Conservation (phyloP, 2,329 filamentous ascomycete species). For the Escovopsis sp. region DNA sequence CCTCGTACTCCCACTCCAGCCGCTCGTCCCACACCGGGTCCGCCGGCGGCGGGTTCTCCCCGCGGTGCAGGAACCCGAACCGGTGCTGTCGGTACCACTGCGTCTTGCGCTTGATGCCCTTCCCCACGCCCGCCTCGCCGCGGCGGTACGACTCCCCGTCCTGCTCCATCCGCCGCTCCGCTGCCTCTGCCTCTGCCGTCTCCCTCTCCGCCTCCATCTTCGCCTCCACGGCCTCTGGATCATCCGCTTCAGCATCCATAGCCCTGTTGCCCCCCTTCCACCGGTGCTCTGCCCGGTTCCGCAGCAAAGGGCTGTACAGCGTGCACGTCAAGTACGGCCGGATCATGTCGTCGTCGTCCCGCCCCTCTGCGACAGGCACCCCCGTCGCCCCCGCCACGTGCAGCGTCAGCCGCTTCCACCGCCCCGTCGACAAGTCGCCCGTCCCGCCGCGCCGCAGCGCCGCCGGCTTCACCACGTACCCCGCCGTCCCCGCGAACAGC, state of each 20-base stretch:
- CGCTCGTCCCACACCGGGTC: conserved; percentile 52
- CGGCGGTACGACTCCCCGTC: not conserved
- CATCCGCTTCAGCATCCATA: too few species aligned
- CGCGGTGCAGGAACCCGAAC: conserved; percentile 39
- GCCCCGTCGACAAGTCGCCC: conserved; percentile 30
- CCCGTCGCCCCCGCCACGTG: conserved; percentile 48
- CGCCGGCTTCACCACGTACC: conserved; percentile 50
- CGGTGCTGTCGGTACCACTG: conserved; percentile 39
- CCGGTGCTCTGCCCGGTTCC: not conserved
- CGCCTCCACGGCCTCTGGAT: too few species aligned
- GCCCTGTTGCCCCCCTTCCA: too few species aligned
- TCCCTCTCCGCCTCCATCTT: not conserved
- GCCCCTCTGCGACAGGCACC: conserved; percentile 36
- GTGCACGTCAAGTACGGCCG: conserved; percentile 52
- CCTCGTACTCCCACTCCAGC: conserved; percentile 53
- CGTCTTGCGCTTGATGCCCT: conserved; percentile 33
- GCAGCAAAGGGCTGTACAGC: conserved; percentile 36
- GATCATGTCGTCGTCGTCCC: conserved; percentile 34
- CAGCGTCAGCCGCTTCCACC: conserved; percentile 35
- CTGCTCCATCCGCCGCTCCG: too few species aligned
- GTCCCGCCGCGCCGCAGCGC: conserved; percentile 40
- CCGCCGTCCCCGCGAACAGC: conserved; percentile 47
- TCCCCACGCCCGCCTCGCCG: not conserved
- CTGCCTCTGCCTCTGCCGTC: too few species aligned
- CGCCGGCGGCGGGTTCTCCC: conserved; percentile 40